Evolutionary conservation across 192 early-diverging fungal genomes (phyloP), one percentile per base, ranked within the genome.

Genomic region (Jimgerdemannia flammicorona): DNA sequence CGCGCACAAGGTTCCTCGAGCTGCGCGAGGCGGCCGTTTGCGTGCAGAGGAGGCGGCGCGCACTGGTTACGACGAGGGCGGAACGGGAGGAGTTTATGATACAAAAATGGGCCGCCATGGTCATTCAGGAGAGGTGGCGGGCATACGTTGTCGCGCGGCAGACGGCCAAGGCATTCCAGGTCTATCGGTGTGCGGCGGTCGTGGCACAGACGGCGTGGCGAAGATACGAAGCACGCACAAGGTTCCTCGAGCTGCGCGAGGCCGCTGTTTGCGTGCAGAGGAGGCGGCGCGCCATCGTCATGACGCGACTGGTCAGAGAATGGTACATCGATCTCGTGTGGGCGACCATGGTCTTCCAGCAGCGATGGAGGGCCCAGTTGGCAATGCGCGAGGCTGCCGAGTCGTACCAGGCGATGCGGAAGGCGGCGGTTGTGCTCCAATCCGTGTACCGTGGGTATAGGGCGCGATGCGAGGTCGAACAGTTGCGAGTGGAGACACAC

Each of bases 81-180:
- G 43, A 67, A 3, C 72, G 39, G 8, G 42, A 49, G 2, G 14
- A 66, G 43, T 75, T 69, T 20, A 40, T 49, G 59, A 64, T 66
- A n/a, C 44, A 69, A 40, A 70, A 69, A 14, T 81, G 74, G 76
- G 80, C 80, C 2, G 80, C 77, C 17, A 29, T 59, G 72, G 77
- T 78, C 4, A 75, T 81, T 14, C 80, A 81, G 18, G 20, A 64
- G 10, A 68, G 71, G 3, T 81, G 80, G 80, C 69, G 77, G 3
- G 76, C 77, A 0, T 39, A 65, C 3, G 4, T 81, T 3, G 74
- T 76, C n/a, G 43, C 49, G 3, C 65, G 80, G 1, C n/a, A 72
- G 4, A 67, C 70, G 3, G 72, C 74, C 20, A 67, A 78, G 3
- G 6, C 68, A 18, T 81, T 78, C 54, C 80, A 78, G 40, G 59